A percentile compares a stretch with the other conserved stretches of the same genome.
These are phyloP conservation scores for Amylostereum areolatum DNA, from an alignment of 1,284 basidiomycete species.

Conservation along the genomic window DNA sequence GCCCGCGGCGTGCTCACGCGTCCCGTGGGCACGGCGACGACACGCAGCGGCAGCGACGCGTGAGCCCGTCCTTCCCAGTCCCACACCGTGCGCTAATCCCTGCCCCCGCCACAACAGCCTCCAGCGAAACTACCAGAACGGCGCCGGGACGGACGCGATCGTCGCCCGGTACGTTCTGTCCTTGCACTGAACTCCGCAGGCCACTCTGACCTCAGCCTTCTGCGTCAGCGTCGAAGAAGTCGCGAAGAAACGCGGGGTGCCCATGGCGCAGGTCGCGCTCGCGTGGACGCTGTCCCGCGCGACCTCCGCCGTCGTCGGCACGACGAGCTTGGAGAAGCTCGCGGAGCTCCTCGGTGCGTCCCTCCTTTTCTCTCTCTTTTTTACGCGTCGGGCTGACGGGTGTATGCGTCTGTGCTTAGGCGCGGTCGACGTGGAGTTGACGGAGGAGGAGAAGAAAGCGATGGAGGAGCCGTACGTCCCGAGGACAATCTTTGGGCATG, in stretches of 20 bases:
- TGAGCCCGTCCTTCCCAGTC: neutral
- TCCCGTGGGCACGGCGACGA: slow-evolving; percentile 5
- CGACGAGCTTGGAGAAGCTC: neutral
- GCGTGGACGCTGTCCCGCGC: neutral
- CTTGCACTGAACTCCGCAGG: no score
- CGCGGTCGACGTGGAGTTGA: neutral
- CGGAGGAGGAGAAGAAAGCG: neutral
- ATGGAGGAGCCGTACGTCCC: neutral
- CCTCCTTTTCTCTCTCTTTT: neutral
- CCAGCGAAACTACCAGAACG: neutral
- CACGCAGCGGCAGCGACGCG: neutral
- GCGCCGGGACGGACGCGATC: neutral
- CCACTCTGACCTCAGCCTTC: no score
- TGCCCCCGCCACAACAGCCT: neutral
- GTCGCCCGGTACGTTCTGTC: neutral
- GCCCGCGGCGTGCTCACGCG: slow-evolving; percentile 18
- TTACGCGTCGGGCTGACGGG: no score
- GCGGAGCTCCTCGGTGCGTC: neutral
- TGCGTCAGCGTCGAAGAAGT: neutral
- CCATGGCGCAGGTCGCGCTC: slow-evolving; percentile 1
- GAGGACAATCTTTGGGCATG: neutral
- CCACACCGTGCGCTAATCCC: neutral
- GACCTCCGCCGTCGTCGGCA: neutral
- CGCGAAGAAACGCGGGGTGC: neutral
- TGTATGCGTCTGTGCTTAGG: no score